A percentile compares a stretch with the other conserved stretches of the same genome.
Conservation (phyloP, 176 grass and related monocot genomes). For the Lolium multiflorum region DNA sequence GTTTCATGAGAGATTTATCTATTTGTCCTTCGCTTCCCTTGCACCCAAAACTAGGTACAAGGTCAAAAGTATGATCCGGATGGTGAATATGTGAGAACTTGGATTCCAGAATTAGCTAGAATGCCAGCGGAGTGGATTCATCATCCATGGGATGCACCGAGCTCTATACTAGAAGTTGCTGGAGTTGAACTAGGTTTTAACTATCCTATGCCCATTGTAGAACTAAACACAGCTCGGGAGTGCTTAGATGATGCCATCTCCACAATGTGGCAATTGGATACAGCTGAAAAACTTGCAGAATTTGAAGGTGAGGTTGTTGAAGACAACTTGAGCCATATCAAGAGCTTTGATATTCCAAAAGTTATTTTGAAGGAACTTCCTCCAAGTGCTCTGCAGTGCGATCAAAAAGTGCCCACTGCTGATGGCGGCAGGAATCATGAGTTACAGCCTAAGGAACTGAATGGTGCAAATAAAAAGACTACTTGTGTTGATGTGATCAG, state of each 20-base stretch:
- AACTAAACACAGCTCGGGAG: constrained; percentile 67
- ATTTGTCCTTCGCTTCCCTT: constrained; percentile 29
- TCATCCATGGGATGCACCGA: constrained; percentile 88
- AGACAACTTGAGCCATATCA: constrained; percentile 77
- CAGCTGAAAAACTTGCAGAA: constrained; percentile 62
- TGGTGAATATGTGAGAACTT: constrained; percentile 89
- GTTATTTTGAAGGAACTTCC: constrained; percentile 71
- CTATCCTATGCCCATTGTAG: constrained; percentile 86
- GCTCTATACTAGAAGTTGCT: constrained; percentile 72
- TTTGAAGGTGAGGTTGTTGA: constrained; percentile 73
- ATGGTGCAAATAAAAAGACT: constrained; percentile 38
- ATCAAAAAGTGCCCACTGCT: constrained; percentile 55
- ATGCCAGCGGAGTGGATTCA: constrained; percentile 95
- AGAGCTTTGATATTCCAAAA: constrained; percentile 75
- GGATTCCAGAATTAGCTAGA: constrained; percentile 94
- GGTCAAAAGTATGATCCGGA: constrained; percentile 85
- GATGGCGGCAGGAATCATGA: constrained; percentile 28
- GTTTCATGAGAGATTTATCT: background rate
- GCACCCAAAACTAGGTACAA: constrained; percentile 66
- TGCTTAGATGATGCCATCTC: constrained; percentile 79
- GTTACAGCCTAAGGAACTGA: constrained; percentile 30
- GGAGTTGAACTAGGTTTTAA: constrained; percentile 88
- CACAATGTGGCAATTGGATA: constrained; percentile 90
- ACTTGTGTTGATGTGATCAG: constrained; percentile 29
- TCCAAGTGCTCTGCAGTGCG: constrained; percentile 41